Percentiles rank a stretch among this genome's conserved stretches.
These are phyloP conservation scores for Dipodascus geniculatus DNA, from an alignment of 805 yeast genomes.

Conservation along the genomic window DNA sequence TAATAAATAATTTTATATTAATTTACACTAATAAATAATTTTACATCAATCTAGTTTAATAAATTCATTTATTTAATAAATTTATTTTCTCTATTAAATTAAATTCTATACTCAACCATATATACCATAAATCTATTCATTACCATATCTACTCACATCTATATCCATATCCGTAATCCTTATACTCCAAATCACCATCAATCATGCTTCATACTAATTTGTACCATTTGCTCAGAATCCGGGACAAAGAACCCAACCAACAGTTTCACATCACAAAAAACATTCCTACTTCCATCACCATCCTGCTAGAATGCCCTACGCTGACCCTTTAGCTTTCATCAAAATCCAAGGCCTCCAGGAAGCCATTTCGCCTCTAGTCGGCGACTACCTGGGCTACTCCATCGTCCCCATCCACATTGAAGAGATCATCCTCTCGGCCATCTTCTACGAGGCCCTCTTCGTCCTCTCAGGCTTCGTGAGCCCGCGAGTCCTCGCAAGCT, in stretches of 20 bases:
- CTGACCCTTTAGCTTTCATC: conserved; percentile 12
- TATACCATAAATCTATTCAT: no score
- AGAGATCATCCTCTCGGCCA: conserved; percentile 51
- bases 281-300: neutral
- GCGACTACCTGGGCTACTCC: conserved; percentile 15
- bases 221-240: no score
- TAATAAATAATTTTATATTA: no score
- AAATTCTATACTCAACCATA: no score
- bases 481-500: conserved; percentile 35
- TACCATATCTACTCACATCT: neutral
- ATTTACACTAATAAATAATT: no score
- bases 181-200: neutral
- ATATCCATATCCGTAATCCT: neutral
- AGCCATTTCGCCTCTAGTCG: conserved; percentile 4
- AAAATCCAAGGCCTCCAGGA: conserved; percentile 5
- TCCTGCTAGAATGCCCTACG: neutral
- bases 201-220: neutral
- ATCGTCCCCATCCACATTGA: conserved; percentile 36
- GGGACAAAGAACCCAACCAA: no score
- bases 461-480: conserved; percentile 41
- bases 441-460: conserved; percentile 49
- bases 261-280: no score
- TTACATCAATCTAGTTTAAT: no score
- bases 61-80: no score
- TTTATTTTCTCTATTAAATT: no score